Conservation (phyloP, 306 rosid genomes). For the Sesbania bispinosa region DNA sequence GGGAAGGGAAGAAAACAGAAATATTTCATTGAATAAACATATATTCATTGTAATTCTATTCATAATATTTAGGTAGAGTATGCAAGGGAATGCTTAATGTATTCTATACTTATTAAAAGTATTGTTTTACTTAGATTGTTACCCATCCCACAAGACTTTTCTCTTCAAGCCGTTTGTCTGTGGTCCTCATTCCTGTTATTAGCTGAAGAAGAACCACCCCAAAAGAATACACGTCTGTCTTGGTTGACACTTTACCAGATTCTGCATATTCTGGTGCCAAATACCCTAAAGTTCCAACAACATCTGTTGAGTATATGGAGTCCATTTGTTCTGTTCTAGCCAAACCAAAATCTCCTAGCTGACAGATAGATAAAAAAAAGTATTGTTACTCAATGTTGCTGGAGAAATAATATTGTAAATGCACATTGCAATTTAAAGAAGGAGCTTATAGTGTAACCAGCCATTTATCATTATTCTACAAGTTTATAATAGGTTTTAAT, state of each 20-base stretch:
- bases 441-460: neutral
- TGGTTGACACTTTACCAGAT: no score
- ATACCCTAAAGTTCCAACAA: constrained; percentile 76
- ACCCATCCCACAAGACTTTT: constrained; percentile 90
- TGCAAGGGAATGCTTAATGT: neutral
- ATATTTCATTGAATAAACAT: neutral
- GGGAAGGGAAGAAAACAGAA: neutral
- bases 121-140: constrained; percentile 19
- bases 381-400: constrained; percentile 9
- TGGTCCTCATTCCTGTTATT: constrained; percentile 65
- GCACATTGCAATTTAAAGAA: neutral
- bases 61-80: neutral
- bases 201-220: constrained; percentile 76
- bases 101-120: neutral
- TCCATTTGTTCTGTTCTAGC: constrained; percentile 52
- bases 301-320: constrained; percentile 31
- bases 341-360: constrained; percentile 87
- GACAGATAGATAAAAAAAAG: neutral
- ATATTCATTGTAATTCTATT: neutral
- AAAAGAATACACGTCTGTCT: constrained; percentile 81
- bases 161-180: constrained; percentile 57
- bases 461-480: neutral
- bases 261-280: no score
- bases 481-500: neutral
- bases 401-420: neutral